Percentiles rank a stretch among this genome's conserved stretches.
phyloP scores from a whole-genome alignment of 73 alveolate species.

The Urostyla sp. region DNA sequence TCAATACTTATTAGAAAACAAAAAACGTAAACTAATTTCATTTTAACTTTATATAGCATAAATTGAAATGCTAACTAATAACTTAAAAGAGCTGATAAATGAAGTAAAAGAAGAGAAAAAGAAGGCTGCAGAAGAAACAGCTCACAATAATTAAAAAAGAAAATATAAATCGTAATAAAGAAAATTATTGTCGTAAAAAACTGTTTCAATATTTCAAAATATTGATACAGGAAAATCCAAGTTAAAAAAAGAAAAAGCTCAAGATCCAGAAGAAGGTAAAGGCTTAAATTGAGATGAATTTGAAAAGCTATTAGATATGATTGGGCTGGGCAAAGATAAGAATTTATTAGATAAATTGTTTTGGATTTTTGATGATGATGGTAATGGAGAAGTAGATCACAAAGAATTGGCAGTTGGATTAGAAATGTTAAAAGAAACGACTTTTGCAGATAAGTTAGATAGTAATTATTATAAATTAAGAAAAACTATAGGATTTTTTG shows the following conservation, averaged over 20 bases:
- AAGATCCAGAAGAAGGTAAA: not conserved
- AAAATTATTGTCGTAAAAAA: too few species aligned
- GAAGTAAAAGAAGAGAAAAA: constrained; percentile 46
- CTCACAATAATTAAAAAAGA: not conserved
- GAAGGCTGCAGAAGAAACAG: not conserved
- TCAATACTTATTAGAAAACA: constrained; percentile 54
- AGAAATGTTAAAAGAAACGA: constrained; percentile 81
- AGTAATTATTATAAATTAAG: constrained; percentile 14
- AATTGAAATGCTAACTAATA: constrained; percentile 63
- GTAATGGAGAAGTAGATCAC: constrained; percentile 83
- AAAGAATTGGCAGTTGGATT: constrained; percentile 85
- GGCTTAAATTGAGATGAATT: constrained; percentile 60
- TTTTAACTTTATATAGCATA: constrained; percentile 34
- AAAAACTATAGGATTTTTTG: constrained; percentile 74
- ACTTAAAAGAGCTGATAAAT: constrained; percentile 44
- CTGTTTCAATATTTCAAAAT: not conserved
- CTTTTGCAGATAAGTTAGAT: constrained; percentile 81
- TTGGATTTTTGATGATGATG: constrained; percentile 87
- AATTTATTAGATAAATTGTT: constrained; percentile 55
- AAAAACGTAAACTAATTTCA: constrained; percentile 28
- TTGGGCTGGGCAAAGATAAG: constrained; percentile 56
- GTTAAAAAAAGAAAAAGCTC: not conserved
- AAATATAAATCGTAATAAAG: not conserved
- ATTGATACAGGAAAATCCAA: not conserved
- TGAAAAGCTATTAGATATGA: constrained; percentile 49